Base-by-base conservation (phyloP, 2,329 filamentous ascomycete genomes). In the Beauveria asiatica region DNA sequence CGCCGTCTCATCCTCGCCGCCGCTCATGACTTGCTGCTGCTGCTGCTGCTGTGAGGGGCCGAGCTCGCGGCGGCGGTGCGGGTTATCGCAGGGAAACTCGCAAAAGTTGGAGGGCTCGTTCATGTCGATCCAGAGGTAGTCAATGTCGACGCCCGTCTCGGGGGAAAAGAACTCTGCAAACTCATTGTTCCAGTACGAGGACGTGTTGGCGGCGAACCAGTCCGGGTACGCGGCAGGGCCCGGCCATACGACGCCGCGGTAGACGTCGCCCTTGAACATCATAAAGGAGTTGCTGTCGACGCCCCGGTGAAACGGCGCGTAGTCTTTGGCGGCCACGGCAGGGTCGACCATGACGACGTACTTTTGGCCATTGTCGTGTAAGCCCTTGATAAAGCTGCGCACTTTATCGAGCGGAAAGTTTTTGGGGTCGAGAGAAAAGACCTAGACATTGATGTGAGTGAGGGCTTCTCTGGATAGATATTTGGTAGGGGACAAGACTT, bases 331-430 rank as follows among this genome's bases (percentile, higher is more conserved):
- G 2, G 87, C 86, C 19, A 82, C 75, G 5, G 83, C 83, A 7
- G 87, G 87, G 65, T 94, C 90, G 1, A 93, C 87, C 84, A 94
- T 94, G 51, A 92, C 74, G 33, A 90, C 80, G 64, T 89, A 90
- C 51, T 88, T 81, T 69, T 91, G 88, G 46, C 88, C 73, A 60
- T 84, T 80, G 7, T 74, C 70, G 67, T 92, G 88, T 0, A 94
- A 78, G 23, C 87, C 82, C 41, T 81, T 75, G 23, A 88, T 84
- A 1, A 92, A 73, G 65, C 87, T 80, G 42, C 82, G 84, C 76
- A 91, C 81, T 70, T 81, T 79, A 0, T 77, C 60, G 6, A 88
- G 68, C 0, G 86, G 81, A 67, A 86, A 90, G 37, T 86, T 76
- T 3, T 84, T 77, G 0, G 83, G 81, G 63, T 90, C 87, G 0